These are phyloP conservation scores for Pholiota adiposa DNA, from an alignment of 1,284 basidiomycete species.

Conservation along the genomic window DNA sequence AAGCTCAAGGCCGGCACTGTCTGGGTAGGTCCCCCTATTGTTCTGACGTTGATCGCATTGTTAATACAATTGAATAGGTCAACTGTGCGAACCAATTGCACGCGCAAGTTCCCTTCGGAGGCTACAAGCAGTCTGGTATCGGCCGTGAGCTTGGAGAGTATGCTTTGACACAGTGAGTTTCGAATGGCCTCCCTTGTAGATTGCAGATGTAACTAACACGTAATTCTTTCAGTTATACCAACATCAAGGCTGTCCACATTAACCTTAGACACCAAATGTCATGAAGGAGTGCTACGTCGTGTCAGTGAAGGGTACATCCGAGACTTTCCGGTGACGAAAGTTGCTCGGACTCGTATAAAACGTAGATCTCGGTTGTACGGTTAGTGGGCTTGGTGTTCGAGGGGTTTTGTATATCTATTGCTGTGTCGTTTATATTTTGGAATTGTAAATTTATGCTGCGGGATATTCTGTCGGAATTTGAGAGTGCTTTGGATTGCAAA, in stretches of 20 bases:
- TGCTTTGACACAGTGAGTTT: slow-evolving; percentile 66
- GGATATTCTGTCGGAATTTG: neutral
- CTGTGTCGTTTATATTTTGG: neutral
- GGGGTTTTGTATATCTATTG: neutral
- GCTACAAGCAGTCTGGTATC: slow-evolving; percentile 86
- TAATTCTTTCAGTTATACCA: slow-evolving; percentile 64
- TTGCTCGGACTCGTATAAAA: neutral
- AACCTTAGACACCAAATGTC: slow-evolving; percentile 50
- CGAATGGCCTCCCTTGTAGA: neutral
- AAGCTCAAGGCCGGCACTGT: slow-evolving; percentile 83
- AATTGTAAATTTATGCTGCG: neutral
- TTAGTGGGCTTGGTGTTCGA: neutral
- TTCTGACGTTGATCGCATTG: neutral
- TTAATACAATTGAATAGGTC: slow-evolving; percentile 43
- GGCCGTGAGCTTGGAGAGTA: slow-evolving; percentile 89
- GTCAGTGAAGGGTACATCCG: too few species aligned
- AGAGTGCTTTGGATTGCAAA: too few species aligned
- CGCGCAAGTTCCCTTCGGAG: slow-evolving; percentile 81
- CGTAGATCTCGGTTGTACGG: neutral
- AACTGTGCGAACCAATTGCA: slow-evolving; percentile 78
- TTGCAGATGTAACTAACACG: neutral
- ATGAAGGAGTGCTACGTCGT: neutral
- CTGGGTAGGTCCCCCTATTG: slow-evolving; percentile 46
- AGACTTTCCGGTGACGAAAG: too few species aligned
- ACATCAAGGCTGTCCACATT: slow-evolving; percentile 85